phyloP scores from a whole-genome alignment of 179 eudicot species.

The Spinacia oleracea region DNA sequence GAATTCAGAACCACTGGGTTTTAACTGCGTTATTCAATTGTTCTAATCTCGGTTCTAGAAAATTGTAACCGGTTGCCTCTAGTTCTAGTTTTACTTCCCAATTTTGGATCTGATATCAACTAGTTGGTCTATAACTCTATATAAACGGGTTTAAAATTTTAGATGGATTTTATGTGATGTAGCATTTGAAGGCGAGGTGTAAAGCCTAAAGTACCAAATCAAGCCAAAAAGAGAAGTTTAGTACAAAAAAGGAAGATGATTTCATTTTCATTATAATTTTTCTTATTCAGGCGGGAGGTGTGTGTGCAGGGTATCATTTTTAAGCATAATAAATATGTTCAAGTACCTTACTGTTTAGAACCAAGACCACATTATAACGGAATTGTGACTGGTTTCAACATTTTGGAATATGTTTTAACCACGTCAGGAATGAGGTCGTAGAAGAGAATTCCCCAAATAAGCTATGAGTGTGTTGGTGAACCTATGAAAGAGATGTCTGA shows the following conservation, averaged over 20 bases:
- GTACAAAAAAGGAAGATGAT: no score
- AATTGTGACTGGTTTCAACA: background rate
- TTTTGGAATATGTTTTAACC: background rate
- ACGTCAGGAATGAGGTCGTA: background rate
- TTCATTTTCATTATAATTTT: no score
- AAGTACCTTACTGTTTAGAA: background rate
- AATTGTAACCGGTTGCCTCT: no score
- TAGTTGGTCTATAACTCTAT: background rate
- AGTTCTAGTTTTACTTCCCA: no score
- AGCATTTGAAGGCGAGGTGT: background rate
- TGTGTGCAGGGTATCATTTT: background rate
- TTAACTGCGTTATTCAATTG: no score
- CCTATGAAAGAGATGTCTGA: background rate
- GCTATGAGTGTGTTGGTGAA: background rate
- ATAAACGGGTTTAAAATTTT: background rate
- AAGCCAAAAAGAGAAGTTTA: background rate
- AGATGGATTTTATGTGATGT: background rate
- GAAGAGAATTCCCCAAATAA: background rate
- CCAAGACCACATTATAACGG: background rate
- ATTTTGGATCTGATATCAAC: background rate
- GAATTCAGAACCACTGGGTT: no score
- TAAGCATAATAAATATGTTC: background rate
- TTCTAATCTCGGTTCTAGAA: no score
- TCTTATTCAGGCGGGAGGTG: background rate
- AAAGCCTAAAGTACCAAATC: background rate